Percentiles rank a stretch among this genome's conserved stretches.
Evolutionary conservation across 2,329 filamentous ascomycete species (phyloP).

Genomic region (Monascus ruber): DNA sequence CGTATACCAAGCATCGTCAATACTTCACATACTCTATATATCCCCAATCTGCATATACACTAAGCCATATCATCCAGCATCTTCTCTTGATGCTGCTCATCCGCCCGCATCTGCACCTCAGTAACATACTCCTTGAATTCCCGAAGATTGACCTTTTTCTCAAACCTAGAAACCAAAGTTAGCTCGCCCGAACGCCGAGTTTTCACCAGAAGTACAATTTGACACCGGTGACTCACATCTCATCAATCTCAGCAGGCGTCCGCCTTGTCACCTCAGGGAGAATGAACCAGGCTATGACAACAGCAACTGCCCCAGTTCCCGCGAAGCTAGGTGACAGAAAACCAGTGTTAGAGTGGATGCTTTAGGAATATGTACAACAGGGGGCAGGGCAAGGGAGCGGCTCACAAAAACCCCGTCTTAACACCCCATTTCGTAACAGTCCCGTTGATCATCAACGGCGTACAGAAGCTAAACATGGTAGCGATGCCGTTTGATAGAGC

Average conservation of each 20-base stretch:
- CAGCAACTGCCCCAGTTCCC: too few species aligned
- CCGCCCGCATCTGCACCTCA: constrained; percentile 20
- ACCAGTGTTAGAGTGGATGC: too few species aligned
- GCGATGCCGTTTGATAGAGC: constrained; percentile 30
- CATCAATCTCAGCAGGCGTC: constrained; percentile 39
- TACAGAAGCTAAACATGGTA: constrained; percentile 37
- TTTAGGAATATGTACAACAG: too few species aligned
- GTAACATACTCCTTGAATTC: constrained; percentile 27
- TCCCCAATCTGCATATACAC: too few species aligned
- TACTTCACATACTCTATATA: too few species aligned
- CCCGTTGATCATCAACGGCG: constrained; percentile 36
- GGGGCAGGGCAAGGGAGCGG: constrained; percentile 13
- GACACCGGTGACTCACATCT: constrained; percentile 17
- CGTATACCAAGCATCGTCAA: too few species aligned
- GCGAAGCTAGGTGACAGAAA: too few species aligned
- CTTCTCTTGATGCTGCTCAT: constrained; percentile 10
- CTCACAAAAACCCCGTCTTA: constrained; percentile 36
- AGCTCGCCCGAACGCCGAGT: neutral
- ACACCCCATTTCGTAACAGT: constrained; percentile 29
- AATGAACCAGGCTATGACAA: too few species aligned
- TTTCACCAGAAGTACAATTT: neutral
- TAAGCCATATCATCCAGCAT: too few species aligned
- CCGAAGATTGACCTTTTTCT: constrained; percentile 25
- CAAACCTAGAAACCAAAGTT: constrained; percentile 13
- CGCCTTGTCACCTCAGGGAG: too few species aligned